These are phyloP conservation scores for Plectranthus barbatus DNA, from an alignment of 257 asterid species.

Conservation along the genomic window DNA sequence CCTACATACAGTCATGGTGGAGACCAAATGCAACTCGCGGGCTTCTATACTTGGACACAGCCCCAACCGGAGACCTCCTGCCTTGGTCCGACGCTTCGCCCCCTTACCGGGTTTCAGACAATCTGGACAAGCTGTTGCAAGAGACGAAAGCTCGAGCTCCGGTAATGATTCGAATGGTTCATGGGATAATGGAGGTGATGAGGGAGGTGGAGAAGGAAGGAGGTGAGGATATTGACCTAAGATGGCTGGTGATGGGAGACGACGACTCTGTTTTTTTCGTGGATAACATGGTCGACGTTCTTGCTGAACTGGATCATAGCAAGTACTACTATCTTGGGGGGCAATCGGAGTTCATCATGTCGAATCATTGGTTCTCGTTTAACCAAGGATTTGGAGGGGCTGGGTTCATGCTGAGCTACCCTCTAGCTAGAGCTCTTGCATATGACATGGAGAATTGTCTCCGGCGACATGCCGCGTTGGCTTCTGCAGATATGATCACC, in stretches of 20 bases:
- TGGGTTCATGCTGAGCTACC: slow-evolving; percentile 53
- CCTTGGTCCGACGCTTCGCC: slow-evolving; percentile 55
- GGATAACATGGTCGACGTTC: slow-evolving; percentile 53
- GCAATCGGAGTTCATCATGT: slow-evolving; percentile 47
- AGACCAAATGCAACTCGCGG: slow-evolving; percentile 34
- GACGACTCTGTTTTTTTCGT: slow-evolving; percentile 61
- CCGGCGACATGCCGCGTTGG: slow-evolving; percentile 26
- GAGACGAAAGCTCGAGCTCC: slow-evolving; percentile 28
- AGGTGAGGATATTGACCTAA: too few relatives aligned
- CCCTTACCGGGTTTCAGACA: slow-evolving; percentile 36
- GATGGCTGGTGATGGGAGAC: slow-evolving; percentile 79
- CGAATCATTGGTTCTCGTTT: slow-evolving; percentile 45
- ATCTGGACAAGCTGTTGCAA: slow-evolving; percentile 17
- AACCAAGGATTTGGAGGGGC: slow-evolving; percentile 71
- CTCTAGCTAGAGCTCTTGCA: slow-evolving; percentile 44
- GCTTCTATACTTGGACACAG: slow-evolving; percentile 31
- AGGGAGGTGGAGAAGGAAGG: slow-evolving; percentile 25
- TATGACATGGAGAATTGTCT: slow-evolving; percentile 40
- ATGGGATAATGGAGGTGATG: slow-evolving; percentile 50
- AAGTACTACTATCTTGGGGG: slow-evolving; percentile 55
- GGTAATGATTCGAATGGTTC: slow-evolving; percentile 43
- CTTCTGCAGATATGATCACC: slow-evolving; percentile 41
- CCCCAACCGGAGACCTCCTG: slow-evolving; percentile 30
- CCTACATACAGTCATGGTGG: slow-evolving; percentile 65
- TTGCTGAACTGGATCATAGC: slow-evolving; percentile 34